Evolutionary conservation across 1,284 basidiomycete species (phyloP).

Genomic region (Ustilago tritici): DNA sequence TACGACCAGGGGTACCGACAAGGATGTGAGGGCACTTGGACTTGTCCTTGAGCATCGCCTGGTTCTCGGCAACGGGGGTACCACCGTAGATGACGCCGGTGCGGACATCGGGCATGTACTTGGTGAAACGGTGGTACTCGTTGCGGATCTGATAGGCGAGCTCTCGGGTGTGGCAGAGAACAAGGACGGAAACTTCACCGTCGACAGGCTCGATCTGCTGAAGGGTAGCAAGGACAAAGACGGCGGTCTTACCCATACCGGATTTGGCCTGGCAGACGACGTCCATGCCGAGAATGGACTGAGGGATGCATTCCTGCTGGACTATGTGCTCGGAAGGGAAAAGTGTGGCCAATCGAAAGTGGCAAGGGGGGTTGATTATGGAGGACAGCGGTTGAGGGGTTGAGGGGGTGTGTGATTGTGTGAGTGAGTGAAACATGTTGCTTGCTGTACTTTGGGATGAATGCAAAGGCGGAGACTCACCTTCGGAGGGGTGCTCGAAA

Average conservation of each 20-base stretch:
- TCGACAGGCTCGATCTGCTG: conserved; percentile 99
- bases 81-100: conserved; percentile 98
- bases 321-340: conserved; percentile 74
- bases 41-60: conserved; percentile 94
- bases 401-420: background rate
- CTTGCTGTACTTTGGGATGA: no score
- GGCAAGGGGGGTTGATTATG: no score
- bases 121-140: conserved; percentile 98
- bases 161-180: conserved; percentile 99
- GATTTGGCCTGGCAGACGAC: conserved; percentile 99
- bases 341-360: background rate
- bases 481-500: conserved; percentile 99
- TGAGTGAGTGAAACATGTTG: background rate
- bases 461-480: conserved; percentile 72
- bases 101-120: conserved; percentile 99
- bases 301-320: conserved; percentile 99
- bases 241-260: conserved; percentile 99
- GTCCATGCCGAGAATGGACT: conserved; percentile 99
- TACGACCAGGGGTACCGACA: conserved; percentile 90
- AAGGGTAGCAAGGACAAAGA: conserved; percentile 96
- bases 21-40: conserved; percentile 98
- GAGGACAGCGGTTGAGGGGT: no score
- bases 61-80: conserved; percentile 92
- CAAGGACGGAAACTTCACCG: conserved; percentile 96
- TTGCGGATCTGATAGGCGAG: conserved; percentile 99